Conservation (phyloP, 2,329 filamentous ascomycete genomes). For the Ambrosiella cleistominuta region DNA sequence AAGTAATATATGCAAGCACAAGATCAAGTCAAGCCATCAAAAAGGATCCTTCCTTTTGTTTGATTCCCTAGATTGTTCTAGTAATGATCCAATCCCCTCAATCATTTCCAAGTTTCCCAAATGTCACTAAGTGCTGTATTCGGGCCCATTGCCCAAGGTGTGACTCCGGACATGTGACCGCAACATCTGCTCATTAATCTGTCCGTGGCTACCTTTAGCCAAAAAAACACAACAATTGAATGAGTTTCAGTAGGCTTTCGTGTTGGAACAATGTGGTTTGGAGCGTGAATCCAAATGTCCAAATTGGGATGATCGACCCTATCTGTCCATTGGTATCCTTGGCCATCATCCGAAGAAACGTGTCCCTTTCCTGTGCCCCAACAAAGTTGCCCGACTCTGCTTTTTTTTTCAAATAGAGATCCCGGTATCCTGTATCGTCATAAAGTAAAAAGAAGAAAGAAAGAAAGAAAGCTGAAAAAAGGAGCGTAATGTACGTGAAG, state of each 20-base stretch:
- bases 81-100: too few relatives aligned
- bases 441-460: not conserved
- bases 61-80: not conserved
- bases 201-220: too few relatives aligned
- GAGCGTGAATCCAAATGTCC: not conserved
- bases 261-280: too few relatives aligned
- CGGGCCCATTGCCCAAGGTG: too few relatives aligned
- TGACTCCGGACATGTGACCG: too few relatives aligned
- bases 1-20: not conserved
- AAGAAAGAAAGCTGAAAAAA: constrained; percentile 2
- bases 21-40: not conserved
- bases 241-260: too few relatives aligned
- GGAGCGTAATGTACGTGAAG: not conserved
- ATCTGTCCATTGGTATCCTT: not conserved
- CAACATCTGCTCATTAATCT: too few relatives aligned
- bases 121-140: too few relatives aligned
- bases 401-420: not conserved
- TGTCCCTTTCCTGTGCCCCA: not conserved
- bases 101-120: too few relatives aligned
- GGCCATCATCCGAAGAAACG: not conserved
- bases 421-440: not conserved
- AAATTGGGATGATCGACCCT: not conserved
- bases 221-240: too few relatives aligned
- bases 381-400: not conserved
- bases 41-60: not conserved